Conservation (phyloP, 2,329 filamentous ascomycete species). For the Shiraia sp. region DNA sequence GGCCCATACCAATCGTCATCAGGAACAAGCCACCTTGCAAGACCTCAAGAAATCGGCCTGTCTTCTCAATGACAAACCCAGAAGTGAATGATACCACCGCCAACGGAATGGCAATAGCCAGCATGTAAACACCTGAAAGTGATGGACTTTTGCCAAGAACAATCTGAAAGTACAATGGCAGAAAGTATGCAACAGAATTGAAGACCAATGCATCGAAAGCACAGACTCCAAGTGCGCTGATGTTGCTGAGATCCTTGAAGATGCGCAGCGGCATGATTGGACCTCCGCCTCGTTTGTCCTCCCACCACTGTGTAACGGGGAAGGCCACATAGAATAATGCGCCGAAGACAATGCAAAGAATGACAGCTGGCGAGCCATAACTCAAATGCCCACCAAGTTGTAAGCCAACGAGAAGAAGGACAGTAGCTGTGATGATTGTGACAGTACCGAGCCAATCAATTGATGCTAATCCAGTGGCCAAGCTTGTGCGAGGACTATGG, state of each 20-base stretch:
- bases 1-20: conserved; percentile 41
- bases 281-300: conserved; percentile 60
- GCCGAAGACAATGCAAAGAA: conserved; percentile 57
- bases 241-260: conserved; percentile 60
- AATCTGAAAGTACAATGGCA: conserved; percentile 75
- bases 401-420: conserved; percentile 57
- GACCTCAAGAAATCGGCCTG: conserved; percentile 46
- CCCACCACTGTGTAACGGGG: conserved; percentile 66
- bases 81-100: conserved; percentile 51
- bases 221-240: conserved; percentile 57
- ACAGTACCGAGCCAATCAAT: conserved; percentile 59
- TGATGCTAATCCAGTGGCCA: conserved; percentile 51
- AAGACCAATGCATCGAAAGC: conserved; percentile 61
- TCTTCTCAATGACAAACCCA: conserved; percentile 52
- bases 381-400: conserved; percentile 56
- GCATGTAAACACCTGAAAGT: conserved; percentile 60
- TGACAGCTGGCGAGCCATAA: conserved; percentile 55
- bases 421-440: conserved; percentile 52
- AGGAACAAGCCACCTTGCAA: conserved; percentile 37
- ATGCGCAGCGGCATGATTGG: conserved; percentile 74
- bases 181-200: conserved; percentile 69
- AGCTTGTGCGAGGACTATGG: conserved; percentile 54
- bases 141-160: conserved; percentile 64
- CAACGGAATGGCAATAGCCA: conserved; percentile 59
- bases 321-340: conserved; percentile 53